Conservation (phyloP, 257 asterid species). For the Cynanchum wilfordii region DNA sequence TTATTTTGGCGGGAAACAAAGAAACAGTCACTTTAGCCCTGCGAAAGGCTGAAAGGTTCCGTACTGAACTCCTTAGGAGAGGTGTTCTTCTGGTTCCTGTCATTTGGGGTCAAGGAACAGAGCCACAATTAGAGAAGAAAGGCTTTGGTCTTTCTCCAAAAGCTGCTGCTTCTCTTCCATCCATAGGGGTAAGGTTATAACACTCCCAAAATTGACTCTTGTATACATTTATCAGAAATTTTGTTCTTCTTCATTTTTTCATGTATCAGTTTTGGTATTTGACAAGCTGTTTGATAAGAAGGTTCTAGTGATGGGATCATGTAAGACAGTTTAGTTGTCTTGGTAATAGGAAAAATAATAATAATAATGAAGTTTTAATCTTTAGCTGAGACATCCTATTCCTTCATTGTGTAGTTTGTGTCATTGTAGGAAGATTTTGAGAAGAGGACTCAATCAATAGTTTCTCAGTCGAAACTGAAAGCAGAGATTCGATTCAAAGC, state of each 20-base stretch:
- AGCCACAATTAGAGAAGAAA: constrained; percentile 53
- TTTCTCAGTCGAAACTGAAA: constrained; percentile 78
- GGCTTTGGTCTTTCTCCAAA: constrained; percentile 83
- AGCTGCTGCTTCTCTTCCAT: constrained; percentile 76
- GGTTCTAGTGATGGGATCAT: background rate
- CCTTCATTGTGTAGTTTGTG: constrained; percentile 20
- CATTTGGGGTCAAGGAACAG: constrained; percentile 70
- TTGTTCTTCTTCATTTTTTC: background rate
- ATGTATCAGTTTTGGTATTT: background rate
- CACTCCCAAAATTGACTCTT: constrained; percentile 1
- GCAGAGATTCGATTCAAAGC: constrained; percentile 95
- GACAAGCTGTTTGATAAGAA: no score
- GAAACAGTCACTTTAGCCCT: constrained; percentile 70
- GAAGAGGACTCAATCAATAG: constrained; percentile 59
- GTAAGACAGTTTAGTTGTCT: background rate
- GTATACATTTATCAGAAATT: background rate
- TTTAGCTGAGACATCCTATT: constrained; percentile 7
- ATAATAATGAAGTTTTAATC: background rate
- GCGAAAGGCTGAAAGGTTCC: constrained; percentile 78
- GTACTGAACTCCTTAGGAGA: constrained; percentile 71
- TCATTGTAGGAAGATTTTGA: constrained; percentile 82
- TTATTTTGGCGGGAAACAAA: constrained; percentile 84
- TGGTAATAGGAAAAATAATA: background rate
- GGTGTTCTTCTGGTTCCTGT: constrained; percentile 86
- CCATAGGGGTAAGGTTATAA: constrained; percentile 64